A percentile compares a stretch with the other conserved stretches of the same genome.
Conservation (phyloP, 495 filamentous ascomycete species). For the Penicillium fimorum region DNA sequence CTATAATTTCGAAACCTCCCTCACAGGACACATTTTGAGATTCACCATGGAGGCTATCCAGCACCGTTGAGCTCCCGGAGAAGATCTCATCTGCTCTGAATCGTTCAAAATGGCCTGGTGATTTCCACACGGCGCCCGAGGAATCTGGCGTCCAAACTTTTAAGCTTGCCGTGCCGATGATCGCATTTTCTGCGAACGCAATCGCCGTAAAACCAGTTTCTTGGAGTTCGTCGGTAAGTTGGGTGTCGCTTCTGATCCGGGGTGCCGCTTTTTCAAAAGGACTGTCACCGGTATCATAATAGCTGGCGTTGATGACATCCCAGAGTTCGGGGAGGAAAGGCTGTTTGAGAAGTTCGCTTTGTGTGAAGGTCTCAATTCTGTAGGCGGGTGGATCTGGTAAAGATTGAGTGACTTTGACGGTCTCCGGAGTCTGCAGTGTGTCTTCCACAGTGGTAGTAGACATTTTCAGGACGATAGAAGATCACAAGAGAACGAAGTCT, state of each 20-base stretch:
- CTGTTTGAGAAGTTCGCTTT: not conserved
- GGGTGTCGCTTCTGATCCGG: not conserved
- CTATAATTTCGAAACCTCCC: not conserved
- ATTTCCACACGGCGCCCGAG: not conserved
- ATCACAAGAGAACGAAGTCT: not conserved
- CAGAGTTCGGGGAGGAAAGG: not conserved
- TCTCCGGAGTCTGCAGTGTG: not conserved
- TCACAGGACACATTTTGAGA: not conserved
- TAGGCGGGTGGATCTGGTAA: not conserved
- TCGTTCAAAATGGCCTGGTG: not conserved
- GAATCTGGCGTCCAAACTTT: not conserved
- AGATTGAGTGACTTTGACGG: not conserved
- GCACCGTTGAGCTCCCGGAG: not conserved
- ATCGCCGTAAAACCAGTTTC: not conserved
- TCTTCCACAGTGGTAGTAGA: not conserved
- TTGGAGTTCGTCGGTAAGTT: not conserved
- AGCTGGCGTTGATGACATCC: not conserved
- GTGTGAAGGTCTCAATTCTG: not conserved
- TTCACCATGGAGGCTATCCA: not conserved
- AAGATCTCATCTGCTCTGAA: not conserved
- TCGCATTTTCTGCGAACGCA: not conserved
- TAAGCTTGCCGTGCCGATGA: conserved; percentile 2
- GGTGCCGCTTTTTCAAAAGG: not conserved
- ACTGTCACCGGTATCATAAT: not conserved
- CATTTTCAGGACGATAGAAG: not conserved